Percentiles rank a stretch among this genome's conserved stretches.
Evolutionary conservation across 2,329 filamentous ascomycete genomes (phyloP).

Genomic region (Alternaria consortialis): DNA sequence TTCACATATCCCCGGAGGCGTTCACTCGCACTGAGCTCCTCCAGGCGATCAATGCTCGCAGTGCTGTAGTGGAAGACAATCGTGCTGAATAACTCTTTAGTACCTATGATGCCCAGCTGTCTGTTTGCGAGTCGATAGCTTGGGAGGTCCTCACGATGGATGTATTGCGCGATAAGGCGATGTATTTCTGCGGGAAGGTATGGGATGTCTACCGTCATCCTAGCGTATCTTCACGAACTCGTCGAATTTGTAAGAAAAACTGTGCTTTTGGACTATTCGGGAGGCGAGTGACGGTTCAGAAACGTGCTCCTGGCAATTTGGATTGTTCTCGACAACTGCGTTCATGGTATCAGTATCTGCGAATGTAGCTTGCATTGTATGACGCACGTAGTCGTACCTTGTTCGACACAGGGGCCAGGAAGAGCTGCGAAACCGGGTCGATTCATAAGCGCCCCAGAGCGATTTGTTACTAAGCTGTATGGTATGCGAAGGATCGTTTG

Average conservation of each 20-base stretch:
- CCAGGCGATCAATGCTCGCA: slow-evolving; percentile 17
- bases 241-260: too few species aligned
- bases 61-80: slow-evolving; percentile 20
- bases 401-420: too few species aligned
- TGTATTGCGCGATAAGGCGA: slow-evolving; percentile 15
- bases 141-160: slow-evolving; percentile 15
- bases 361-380: too few species aligned
- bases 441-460: not conserved
- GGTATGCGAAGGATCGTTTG: not conserved
- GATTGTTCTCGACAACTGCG: too few species aligned
- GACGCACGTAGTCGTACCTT: too few species aligned
- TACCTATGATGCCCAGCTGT: slow-evolving; percentile 7
- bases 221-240: not conserved
- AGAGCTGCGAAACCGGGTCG: too few species aligned
- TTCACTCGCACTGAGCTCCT: slow-evolving; percentile 5
- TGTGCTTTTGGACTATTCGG: too few species aligned
- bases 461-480: not conserved
- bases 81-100: slow-evolving; percentile 16
- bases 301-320: too few species aligned
- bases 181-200: slow-evolving; percentile 26
- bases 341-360: too few species aligned
- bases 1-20: slow-evolving; percentile 16
- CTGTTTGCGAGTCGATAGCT: slow-evolving; percentile 23
- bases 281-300: too few species aligned
- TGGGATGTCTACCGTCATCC: not conserved